These are phyloP conservation scores for Solanum neorickii DNA, from an alignment of 257 asterid genomes.

Conservation along the genomic window DNA sequence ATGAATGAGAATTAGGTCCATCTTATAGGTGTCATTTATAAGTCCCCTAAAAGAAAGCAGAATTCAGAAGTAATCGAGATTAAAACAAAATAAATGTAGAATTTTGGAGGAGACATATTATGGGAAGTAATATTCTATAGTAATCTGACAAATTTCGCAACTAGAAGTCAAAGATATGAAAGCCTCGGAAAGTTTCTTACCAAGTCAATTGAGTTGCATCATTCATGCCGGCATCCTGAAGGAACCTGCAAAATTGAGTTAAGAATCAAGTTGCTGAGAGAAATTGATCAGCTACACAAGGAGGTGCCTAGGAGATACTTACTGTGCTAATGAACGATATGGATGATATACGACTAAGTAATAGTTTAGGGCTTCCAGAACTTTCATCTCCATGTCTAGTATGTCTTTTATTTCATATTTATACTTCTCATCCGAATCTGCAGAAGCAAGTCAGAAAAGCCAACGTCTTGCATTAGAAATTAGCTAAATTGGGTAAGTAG, in stretches of 20 bases:
- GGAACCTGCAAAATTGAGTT: slow-evolving; percentile 42
- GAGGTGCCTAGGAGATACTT: slow-evolving; percentile 20
- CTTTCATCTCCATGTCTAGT: slow-evolving; percentile 96
- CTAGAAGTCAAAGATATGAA: background rate
- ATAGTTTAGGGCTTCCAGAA: slow-evolving; percentile 89
- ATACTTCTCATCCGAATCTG: slow-evolving; percentile 76
- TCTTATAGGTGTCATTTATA: slow-evolving; percentile 85
- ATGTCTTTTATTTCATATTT: slow-evolving; percentile 81
- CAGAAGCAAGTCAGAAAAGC: slow-evolving; percentile 11
- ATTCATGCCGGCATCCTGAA: slow-evolving; percentile 86
- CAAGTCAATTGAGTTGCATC: slow-evolving; percentile 81
- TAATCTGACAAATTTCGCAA: background rate
- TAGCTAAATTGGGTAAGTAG: background rate
- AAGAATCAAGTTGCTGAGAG: background rate
- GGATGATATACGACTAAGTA: slow-evolving; percentile 91
- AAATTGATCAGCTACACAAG: background rate
- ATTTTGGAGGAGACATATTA: background rate
- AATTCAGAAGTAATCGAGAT: background rate
- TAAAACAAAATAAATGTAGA: background rate
- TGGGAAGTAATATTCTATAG: background rate
- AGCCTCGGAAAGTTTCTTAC: slow-evolving; percentile 19
- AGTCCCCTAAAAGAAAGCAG: slow-evolving; percentile 53
- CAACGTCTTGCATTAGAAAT: background rate
- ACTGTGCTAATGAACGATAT: slow-evolving; percentile 69
- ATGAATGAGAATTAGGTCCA: slow-evolving; percentile 82